Base-by-base conservation (phyloP, 2,329 filamentous ascomycete genomes). In the Fusarium kyushuense region DNA sequence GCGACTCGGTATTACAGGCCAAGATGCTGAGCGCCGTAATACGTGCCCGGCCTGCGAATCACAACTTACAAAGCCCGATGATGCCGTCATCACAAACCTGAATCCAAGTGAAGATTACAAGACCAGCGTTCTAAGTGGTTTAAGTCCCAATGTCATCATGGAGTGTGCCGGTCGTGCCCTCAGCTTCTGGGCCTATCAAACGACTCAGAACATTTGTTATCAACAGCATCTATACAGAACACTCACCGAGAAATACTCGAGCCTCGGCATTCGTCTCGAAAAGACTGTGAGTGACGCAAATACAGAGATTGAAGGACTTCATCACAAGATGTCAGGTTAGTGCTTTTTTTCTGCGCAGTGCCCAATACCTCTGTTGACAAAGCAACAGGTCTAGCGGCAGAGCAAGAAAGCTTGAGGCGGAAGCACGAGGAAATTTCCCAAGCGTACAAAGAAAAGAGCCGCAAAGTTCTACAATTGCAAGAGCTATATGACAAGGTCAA, bases 31-130 rank as follows among this genome's bases (percentile, higher is more conserved):
- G 11, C 63, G 62, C 11, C 82, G 86, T 25, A 81, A 82, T 5
- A 73, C 80, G 2, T 98, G 94, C 75, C 94, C 93, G 54, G 92
- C 92, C 27, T 98, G 95, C 75, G 83, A 87, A 33, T 86, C 88
- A 4, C 83, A 84, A 11, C 84, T 97, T 4, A 80, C 82, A 10
- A 91, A 90, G 65, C 88, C 88, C 0, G 91, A 96, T 71, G 93
- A 96, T 80, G 92, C 89, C 6, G 88, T 92, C 12, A 83, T 90
- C 21, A 87, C 90, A 1, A 85, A 89, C 30, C 83, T 97, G 40
- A 92, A 90, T 63, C 93, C 93, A 0, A 90, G 89, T 0, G 94
- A 97, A 73, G 93, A 96, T 69, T 97, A 96, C 83, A 97, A 97
- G 78, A 93, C 92, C 0, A 94, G 90, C 63, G 87, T 96, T 1